Evolutionary conservation across 768 basidiomycete genomes (phyloP), one percentile per base, ranked within the genome.

Genomic region (Auricularia cornea): DNA sequence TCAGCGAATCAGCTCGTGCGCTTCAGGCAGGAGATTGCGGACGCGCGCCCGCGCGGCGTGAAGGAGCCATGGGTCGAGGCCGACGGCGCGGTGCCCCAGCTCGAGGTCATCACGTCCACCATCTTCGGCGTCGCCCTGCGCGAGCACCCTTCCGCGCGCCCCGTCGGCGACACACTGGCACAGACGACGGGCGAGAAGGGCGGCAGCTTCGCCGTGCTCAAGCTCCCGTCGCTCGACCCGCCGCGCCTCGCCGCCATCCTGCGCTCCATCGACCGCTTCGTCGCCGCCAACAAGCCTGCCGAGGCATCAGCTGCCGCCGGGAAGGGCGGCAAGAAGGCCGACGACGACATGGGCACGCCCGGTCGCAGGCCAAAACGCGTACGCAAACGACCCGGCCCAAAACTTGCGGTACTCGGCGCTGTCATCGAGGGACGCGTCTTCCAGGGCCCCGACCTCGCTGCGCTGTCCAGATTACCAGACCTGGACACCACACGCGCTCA

Each of bases 51-150:
- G 66, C 31, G 64, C 73, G 5, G 60, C 68, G 35, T 60, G 68
- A 40, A 70, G 10, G 63, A 65, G 23, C 60, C 64, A 26, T 59
- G 63, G 38, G 35, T 40, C 20, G 29, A 40, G 38, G 35, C 59
- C 23, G 41, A 29, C 16, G 60, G 12, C 2, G 60, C 44, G 30
- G 60, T 65, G 59, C 86, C 88, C 10, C 79, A 79, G 40, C 80
- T 94, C 70, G 86, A 85, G 59, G 74, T 90, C 69, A 83, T 93
- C 63, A 84, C 87, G 54, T 88, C 92, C 11, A 84, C 88, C 66
- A 83, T 94, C 60, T 87, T 94, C 68, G 88, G 90, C 38, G 90
- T 88, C 63, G 84, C 88, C 1, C 74, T 92, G 28, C 83, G 90
- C 44, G 83, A 89, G 70, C 78, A 79, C 65, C 54, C 54, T 4